Conservation (phyloP, 2,329 filamentous ascomycete genomes). For the Fusarium sp. region DNA sequence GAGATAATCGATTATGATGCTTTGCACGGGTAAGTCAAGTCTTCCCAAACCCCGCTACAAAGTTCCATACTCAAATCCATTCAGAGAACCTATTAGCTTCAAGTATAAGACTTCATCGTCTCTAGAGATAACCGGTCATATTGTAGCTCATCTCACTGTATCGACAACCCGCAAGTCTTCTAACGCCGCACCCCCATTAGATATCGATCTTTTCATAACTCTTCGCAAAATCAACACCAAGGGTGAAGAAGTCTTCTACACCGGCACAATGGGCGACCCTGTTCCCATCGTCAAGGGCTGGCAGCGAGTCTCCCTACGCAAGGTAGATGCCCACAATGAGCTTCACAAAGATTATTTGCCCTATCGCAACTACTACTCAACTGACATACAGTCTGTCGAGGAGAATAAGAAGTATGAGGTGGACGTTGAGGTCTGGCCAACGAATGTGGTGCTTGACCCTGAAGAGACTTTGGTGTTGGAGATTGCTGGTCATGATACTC, state of each 20-base stretch:
- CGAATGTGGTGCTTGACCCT: constrained; percentile 58
- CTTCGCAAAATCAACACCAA: constrained; percentile 66
- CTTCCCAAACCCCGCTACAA: too few relatives aligned
- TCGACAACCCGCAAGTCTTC: too few relatives aligned
- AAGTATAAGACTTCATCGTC: too few relatives aligned
- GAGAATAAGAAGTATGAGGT: constrained; percentile 62
- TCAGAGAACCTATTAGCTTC: too few relatives aligned
- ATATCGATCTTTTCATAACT: constrained; percentile 73
- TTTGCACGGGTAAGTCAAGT: too few relatives aligned
- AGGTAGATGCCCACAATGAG: constrained; percentile 54
- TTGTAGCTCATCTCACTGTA: constrained; percentile 72
- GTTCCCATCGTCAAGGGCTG: constrained; percentile 73
- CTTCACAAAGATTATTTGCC: constrained; percentile 48
- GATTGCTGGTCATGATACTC: too few relatives aligned
- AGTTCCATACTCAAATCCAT: too few relatives aligned
- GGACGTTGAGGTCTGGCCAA: constrained; percentile 74
- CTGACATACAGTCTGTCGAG: constrained; percentile 65
- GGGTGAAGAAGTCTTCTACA: constrained; percentile 71
- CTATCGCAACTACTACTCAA: constrained; percentile 65
- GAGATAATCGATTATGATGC: too few relatives aligned
- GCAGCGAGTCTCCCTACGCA: constrained; percentile 68
- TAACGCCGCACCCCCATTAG: too few relatives aligned
- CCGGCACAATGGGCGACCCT: constrained; percentile 72
- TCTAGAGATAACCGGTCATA: constrained; percentile 74
- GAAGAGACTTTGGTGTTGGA: too few relatives aligned